Evolutionary conservation across 2,329 filamentous ascomycete genomes (phyloP).

Genomic region (Xylaria hypoxylon): DNA sequence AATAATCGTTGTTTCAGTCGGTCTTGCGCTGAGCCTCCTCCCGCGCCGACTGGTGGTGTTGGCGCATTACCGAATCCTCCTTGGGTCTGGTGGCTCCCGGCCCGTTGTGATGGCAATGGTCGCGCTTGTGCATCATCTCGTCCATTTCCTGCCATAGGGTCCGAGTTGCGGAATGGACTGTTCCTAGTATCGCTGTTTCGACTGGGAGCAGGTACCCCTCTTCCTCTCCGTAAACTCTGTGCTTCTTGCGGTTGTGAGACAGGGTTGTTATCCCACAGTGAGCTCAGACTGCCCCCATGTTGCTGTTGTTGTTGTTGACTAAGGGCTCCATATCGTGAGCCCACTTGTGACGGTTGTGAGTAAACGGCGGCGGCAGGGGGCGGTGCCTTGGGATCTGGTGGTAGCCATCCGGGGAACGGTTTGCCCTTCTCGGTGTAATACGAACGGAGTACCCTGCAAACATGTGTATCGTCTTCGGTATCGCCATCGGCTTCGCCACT

Average conservation of each 20-base stretch:
- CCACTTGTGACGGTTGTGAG: conserved; percentile 62
- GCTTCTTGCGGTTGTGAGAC: conserved; percentile 52
- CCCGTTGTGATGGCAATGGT: conserved; percentile 77
- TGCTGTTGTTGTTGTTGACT: conserved; percentile 50
- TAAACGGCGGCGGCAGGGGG: conserved; percentile 66
- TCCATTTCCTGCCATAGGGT: conserved; percentile 46
- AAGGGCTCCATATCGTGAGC: conserved; percentile 65
- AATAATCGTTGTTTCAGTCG: conserved; percentile 83
- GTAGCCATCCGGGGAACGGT: conserved; percentile 86
- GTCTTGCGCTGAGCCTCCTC: conserved; percentile 77
- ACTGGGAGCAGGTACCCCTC: conserved; percentile 52
- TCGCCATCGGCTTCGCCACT: conserved; percentile 75
- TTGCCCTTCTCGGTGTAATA: conserved; percentile 93
- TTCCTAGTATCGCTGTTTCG: conserved; percentile 48
- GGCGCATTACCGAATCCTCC: conserved; percentile 51
- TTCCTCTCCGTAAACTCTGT: conserved; percentile 60
- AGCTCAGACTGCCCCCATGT: conserved; percentile 60
- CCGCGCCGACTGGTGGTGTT: conserved; percentile 51
- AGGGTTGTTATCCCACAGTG: conserved; percentile 67
- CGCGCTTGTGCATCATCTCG: conserved; percentile 60
- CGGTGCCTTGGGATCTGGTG: conserved; percentile 84
- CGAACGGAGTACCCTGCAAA: conserved; percentile 89
- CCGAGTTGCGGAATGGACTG: conserved; percentile 53
- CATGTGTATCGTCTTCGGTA: conserved; percentile 90
- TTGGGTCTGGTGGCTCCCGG: conserved; percentile 77